phyloP scores from a whole-genome alignment of 257 asterid species.

The Penstemon eatonii region DNA sequence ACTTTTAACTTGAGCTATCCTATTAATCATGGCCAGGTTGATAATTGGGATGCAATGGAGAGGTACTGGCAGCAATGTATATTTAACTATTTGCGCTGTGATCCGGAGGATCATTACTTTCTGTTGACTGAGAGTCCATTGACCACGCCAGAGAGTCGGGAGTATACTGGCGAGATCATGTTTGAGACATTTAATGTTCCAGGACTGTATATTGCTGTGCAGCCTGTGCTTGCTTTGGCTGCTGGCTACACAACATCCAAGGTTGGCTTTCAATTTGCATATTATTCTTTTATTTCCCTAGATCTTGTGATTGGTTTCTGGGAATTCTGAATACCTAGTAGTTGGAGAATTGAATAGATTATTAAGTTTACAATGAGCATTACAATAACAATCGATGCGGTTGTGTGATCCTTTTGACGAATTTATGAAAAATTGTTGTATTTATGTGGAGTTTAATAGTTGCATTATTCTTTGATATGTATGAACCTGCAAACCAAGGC shows the following conservation, averaged over 20 bases:
- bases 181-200: slow-evolving; percentile 94
- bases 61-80: slow-evolving; percentile 97
- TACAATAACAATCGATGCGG: background rate
- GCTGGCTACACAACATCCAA: slow-evolving; percentile 95
- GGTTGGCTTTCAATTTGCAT: slow-evolving; percentile 47
- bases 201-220: slow-evolving; percentile 91
- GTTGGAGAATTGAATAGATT: slow-evolving; percentile 4
- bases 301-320: slow-evolving; percentile 18
- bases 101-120: slow-evolving; percentile 97
- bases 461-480: background rate
- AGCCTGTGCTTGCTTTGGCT: slow-evolving; percentile 97
- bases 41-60: slow-evolving; percentile 96
- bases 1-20: slow-evolving; percentile 72
- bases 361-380: slow-evolving; percentile 7
- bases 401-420: background rate
- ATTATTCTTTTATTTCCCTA: slow-evolving; percentile 9
- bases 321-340: slow-evolving; percentile 19
- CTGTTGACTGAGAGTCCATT: slow-evolving; percentile 87
- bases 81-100: slow-evolving; percentile 82
- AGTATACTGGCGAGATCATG: slow-evolving; percentile 94
- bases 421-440: background rate
- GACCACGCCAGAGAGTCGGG: slow-evolving; percentile 96
- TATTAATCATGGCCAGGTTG: slow-evolving; percentile 86
- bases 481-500: background rate
- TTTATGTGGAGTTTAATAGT: background rate